Conservation (phyloP, 2,329 filamentous ascomycete species). For the Bertia moriformis region DNA sequence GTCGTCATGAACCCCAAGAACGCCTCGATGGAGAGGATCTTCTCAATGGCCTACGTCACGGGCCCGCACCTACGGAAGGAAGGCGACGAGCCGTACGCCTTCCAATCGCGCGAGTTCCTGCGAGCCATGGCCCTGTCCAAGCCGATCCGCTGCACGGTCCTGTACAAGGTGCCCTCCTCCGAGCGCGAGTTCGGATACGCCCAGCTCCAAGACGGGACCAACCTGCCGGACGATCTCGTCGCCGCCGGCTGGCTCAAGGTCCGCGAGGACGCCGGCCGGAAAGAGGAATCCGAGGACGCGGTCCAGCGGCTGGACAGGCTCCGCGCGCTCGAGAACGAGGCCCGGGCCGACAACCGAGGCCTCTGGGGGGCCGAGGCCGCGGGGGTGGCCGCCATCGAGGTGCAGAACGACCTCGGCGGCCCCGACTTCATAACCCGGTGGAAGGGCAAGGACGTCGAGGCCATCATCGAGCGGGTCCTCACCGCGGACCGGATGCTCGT, state of each 20-base stretch:
- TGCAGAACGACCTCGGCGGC: slow-evolving; percentile 67
- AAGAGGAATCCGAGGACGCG: slow-evolving; percentile 71
- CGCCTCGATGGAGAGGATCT: slow-evolving; percentile 65
- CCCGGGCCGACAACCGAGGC: slow-evolving; percentile 66
- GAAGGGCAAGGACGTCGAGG: slow-evolving; percentile 75
- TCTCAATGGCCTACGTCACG: slow-evolving; percentile 84
- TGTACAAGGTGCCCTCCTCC: slow-evolving; percentile 78
- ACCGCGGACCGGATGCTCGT: slow-evolving; percentile 81
- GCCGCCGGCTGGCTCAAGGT: slow-evolving; percentile 87
- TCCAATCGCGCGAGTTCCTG: slow-evolving; percentile 86
- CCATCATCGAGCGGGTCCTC: slow-evolving; percentile 78
- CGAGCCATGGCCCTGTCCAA: slow-evolving; percentile 76
- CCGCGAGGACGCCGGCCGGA: slow-evolving; percentile 81
- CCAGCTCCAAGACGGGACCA: slow-evolving; percentile 59
- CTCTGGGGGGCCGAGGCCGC: slow-evolving; percentile 59
- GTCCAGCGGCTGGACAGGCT: slow-evolving; percentile 62
- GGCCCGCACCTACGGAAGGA: slow-evolving; percentile 78
- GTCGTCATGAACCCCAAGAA: slow-evolving; percentile 71
- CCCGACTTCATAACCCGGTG: slow-evolving; percentile 67
- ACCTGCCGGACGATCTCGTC: slow-evolving; percentile 71
- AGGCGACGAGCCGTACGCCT: slow-evolving; percentile 81
- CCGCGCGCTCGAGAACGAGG: slow-evolving; percentile 61
- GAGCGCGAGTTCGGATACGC: slow-evolving; percentile 80
- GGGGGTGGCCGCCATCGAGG: slow-evolving; percentile 59
- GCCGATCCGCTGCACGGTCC: slow-evolving; percentile 66